These are phyloP conservation scores for Thelephora terrestris DNA, from an alignment of 1,284 basidiomycete genomes.

Conservation along the genomic window DNA sequence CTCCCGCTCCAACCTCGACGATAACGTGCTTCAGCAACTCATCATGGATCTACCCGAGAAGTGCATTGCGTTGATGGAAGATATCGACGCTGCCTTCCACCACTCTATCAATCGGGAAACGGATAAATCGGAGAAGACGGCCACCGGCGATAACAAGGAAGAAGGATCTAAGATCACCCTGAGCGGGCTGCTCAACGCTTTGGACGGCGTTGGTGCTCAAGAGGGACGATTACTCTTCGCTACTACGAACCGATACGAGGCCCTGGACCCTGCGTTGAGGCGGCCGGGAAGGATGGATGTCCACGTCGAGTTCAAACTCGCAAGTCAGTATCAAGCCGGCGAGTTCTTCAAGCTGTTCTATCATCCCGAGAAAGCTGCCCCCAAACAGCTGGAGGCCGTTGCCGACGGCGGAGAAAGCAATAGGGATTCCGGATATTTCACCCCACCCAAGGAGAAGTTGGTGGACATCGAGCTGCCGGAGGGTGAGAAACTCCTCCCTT, in stretches of 20 bases:
- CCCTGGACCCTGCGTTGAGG: conserved; percentile 64
- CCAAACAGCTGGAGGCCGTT: conserved; percentile 6
- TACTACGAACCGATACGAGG: conserved; percentile 61
- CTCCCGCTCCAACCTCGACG: conserved; percentile 62
- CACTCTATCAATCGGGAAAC: conserved; percentile 45
- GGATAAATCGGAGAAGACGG: conserved; percentile 21
- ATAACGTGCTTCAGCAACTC: conserved; percentile 46
- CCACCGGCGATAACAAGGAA: conserved; percentile 3
- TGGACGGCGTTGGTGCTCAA: conserved; percentile 67
- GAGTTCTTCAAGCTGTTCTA: conserved; percentile 62
- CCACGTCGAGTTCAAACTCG: conserved; percentile 61
- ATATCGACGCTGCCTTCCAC: conserved; percentile 67
- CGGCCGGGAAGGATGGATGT: conserved; percentile 72
- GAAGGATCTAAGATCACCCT: conserved; percentile 35
- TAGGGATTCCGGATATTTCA: conserved; percentile 12
- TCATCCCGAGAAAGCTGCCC: conserved; percentile 31
- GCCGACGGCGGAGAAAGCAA: conserved; percentile 7
- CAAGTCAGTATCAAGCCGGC: conserved; percentile 54
- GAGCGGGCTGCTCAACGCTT: conserved; percentile 62
- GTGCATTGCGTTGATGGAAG: conserved; percentile 73
- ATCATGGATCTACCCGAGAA: conserved; percentile 56
- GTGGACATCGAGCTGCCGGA: background rate
- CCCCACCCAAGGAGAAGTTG: too few relatives aligned
- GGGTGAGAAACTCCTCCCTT: background rate
- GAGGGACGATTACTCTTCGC: conserved; percentile 71